Evolutionary conservation across 345 rosid species (phyloP).

Genomic region (Lagerstroemia speciosa): DNA sequence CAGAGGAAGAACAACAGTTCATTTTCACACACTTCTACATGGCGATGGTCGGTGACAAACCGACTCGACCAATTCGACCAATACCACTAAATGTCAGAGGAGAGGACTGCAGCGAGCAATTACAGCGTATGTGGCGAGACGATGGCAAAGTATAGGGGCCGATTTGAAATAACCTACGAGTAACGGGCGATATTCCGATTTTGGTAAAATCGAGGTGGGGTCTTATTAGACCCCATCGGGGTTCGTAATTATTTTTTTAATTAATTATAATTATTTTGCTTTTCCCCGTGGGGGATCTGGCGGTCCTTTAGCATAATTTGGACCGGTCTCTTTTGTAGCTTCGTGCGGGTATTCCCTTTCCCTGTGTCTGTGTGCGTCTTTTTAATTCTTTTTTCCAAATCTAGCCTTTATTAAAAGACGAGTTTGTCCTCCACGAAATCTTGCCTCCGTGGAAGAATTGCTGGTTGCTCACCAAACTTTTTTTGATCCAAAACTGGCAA

Average conservation of each 20-base stretch:
- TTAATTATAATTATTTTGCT: not conserved
- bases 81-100: too few species aligned
- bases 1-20: too few species aligned
- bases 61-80: too few species aligned
- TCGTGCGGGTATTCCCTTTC: conserved; percentile 12
- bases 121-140: too few species aligned
- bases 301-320: not conserved
- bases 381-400: not conserved
- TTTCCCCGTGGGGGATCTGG: conserved; percentile 6
- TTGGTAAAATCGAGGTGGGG: not conserved
- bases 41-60: too few species aligned
- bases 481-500: not conserved
- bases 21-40: too few species aligned
- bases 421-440: not conserved
- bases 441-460: not conserved
- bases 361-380: not conserved
- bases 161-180: too few species aligned
- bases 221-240: not conserved
- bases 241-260: too few species aligned
- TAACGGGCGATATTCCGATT: too few species aligned
- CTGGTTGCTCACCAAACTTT: not conserved
- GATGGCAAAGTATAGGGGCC: too few species aligned
- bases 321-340: conserved; percentile 1
- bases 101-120: too few species aligned
- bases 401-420: conserved; percentile 10